These are phyloP conservation scores for Kodamaea neixiangensis DNA, from an alignment of 805 yeast species.

Conservation along the genomic window DNA sequence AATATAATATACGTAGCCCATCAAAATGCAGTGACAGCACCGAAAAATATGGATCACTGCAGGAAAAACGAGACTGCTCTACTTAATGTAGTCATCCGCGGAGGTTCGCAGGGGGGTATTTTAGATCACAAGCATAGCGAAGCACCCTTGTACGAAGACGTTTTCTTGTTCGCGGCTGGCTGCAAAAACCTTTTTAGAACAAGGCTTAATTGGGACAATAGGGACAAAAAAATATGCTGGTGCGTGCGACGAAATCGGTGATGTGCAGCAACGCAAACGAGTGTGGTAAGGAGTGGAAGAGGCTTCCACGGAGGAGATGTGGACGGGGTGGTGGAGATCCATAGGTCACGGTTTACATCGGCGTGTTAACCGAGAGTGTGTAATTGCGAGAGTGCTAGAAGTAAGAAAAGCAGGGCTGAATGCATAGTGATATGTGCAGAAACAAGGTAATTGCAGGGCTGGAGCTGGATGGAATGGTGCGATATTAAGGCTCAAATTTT, in stretches of 20 bases:
- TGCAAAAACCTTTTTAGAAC: conserved; percentile 7
- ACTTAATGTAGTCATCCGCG: neutral
- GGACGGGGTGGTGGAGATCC: neutral
- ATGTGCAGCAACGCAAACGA: neutral
- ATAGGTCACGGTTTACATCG: neutral
- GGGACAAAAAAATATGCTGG: neutral
- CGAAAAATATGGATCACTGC: neutral
- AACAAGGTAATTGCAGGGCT: too few relatives aligned
- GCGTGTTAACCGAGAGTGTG: too few relatives aligned
- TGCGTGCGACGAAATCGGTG: neutral
- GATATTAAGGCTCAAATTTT: too few relatives aligned
- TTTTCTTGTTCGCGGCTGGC: conserved; percentile 4
- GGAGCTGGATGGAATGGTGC: too few relatives aligned
- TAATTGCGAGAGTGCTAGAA: too few relatives aligned
- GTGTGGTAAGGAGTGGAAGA: neutral
- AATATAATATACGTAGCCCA: neutral
- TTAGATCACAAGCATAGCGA: neutral
- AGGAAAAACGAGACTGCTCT: neutral
- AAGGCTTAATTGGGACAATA: neutral
- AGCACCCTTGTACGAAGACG: neutral
- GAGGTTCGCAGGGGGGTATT: neutral
- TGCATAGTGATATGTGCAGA: too few relatives aligned
- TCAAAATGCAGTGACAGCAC: neutral
- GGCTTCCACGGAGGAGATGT: neutral
- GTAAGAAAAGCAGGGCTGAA: too few relatives aligned